Percentiles rank a stretch among this genome's conserved stretches.
Conservation (phyloP, 345 rosid genomes). For the Ceriops zippeliana region DNA sequence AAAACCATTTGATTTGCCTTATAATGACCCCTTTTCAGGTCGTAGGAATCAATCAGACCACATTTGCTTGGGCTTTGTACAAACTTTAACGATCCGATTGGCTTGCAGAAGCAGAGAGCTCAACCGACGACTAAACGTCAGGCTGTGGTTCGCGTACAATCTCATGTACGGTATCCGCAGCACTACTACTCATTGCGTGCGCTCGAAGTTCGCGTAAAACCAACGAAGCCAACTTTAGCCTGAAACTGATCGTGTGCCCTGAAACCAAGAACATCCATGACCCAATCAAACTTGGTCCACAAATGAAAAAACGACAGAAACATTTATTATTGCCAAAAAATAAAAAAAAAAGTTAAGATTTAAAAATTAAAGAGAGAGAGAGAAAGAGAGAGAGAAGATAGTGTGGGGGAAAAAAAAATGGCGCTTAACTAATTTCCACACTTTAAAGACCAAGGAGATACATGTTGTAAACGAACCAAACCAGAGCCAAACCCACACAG, state of each 20-base stretch:
- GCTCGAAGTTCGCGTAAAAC: too few relatives aligned
- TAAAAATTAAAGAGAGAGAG: not conserved
- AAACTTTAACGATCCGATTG: too few relatives aligned
- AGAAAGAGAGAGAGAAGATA: not conserved
- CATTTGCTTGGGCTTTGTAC: too few relatives aligned
- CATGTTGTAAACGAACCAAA: not conserved
- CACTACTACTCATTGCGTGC: too few relatives aligned
- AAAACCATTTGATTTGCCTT: too few relatives aligned
- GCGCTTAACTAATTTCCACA: not conserved
- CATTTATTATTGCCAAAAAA: not conserved
- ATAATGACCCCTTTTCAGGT: too few relatives aligned
- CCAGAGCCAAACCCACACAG: not conserved
- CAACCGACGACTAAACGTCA: too few relatives aligned
- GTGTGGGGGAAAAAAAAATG: not conserved
- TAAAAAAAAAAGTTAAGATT: not conserved
- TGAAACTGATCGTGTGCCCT: not conserved
- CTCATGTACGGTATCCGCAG: too few relatives aligned
- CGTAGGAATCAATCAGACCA: too few relatives aligned
- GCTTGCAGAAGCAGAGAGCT: too few relatives aligned
- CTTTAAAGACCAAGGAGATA: not conserved
- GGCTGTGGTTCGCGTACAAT: too few relatives aligned
- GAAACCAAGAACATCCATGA: not conserved
- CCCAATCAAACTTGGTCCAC: constrained; percentile 17
- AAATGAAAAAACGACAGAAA: not conserved
- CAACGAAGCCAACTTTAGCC: too few relatives aligned